These are phyloP conservation scores for Hippophae tibetana DNA, from an alignment of 306 rosid genomes.

Conservation along the genomic window DNA sequence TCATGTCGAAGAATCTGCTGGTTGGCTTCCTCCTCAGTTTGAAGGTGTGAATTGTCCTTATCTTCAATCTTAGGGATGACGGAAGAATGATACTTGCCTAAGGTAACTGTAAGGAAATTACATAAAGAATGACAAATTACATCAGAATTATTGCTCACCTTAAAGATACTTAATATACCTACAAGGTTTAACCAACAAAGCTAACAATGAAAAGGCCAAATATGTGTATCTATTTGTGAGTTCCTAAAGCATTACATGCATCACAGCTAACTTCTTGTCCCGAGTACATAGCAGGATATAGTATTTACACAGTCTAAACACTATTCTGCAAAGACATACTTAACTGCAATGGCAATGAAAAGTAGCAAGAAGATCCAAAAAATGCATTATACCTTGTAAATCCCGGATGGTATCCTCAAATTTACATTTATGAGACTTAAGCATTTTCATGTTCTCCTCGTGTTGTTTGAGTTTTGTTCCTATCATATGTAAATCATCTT, in stretches of 20 bases:
- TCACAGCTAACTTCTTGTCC: no score
- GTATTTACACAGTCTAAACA: no score
- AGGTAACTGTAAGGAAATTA: conserved; percentile 27
- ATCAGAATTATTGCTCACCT: not conserved
- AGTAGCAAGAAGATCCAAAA: not conserved
- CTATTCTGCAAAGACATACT: not conserved
- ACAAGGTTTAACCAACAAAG: no score
- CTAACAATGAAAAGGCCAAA: no score
- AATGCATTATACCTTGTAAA: conserved; percentile 53
- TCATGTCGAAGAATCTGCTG: conserved; percentile 48
- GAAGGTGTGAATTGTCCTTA: conserved; percentile 23
- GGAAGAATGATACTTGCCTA: conserved; percentile 45
- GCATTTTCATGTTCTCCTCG: conserved; percentile 47
- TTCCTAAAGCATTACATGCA: no score
- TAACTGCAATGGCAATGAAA: not conserved
- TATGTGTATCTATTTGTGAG: no score
- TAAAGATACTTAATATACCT: not conserved
- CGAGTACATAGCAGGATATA: no score
- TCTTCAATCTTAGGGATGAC: conserved; percentile 25
- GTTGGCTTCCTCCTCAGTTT: conserved; percentile 44
- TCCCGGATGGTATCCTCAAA: conserved; percentile 60
- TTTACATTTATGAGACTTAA: conserved; percentile 49
- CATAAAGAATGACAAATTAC: not conserved
- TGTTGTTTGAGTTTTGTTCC: conserved; percentile 70
- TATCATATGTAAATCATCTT: conserved; percentile 57